Base-by-base conservation (phyloP, 2,329 filamentous ascomycete species). In the Aspergillus tanneri region DNA sequence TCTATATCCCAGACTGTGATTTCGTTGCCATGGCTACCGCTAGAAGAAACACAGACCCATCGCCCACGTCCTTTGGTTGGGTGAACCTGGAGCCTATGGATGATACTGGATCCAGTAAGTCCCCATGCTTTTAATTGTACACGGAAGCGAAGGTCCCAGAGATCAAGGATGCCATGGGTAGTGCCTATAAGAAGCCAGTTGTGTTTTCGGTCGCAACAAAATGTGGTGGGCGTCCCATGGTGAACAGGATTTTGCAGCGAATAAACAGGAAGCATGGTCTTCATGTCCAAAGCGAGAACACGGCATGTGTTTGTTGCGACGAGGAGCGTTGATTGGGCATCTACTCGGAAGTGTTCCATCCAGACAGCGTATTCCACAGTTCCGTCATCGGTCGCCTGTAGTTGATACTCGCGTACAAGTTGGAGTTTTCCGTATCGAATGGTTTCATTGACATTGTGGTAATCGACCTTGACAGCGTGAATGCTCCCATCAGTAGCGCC, bases 131-230 rank as follows among this genome's bases (percentile, higher is more conserved):
- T 90, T 19, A 97, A 76, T 18, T 90, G 83, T 59, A 97, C 81
- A 56, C 84, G 87, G 77, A 99, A 99, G n/a, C 93, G 86, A 32
- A 99, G 77, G 69, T 99, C 93, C 93, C 93, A 99, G 1, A 99
- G 79, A 64, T 95, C 88, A 6, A 99, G 76, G 22, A 97, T 86
- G 27, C 95, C 93, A 65, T 97, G 91, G 0, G 90, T 89, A 0
- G 95, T 99, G 27, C 91, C 93, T 0, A 97, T 73, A 2, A 95
- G 80, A 3, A 99, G 76, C 93, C 93, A 99, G 63, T 93, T 90
- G 42, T 87, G 85, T 64, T 85, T 88, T 48, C 83, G 81, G 62
- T 96, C 90, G 24, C 96, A 79, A 61, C 88, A 92, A 69, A 99
- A 96, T 57, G 89, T 93, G 0, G 89, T 96, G 1, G 90, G 89